Conservation (phyloP, 305 asterid species). For the Striga hermonthica region DNA sequence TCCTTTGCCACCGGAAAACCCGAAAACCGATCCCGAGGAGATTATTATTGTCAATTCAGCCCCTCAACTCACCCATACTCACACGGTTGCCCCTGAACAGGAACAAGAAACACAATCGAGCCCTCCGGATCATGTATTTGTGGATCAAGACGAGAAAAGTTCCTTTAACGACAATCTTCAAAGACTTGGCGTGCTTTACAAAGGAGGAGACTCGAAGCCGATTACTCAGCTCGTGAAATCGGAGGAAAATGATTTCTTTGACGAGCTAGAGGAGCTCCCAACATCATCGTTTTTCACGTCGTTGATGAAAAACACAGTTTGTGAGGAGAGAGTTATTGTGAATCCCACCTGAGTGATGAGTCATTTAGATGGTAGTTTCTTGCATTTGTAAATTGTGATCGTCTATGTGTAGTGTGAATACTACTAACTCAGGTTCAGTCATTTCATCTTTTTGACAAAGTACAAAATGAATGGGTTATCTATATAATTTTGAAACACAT, state of each 20-base stretch:
- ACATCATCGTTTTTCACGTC: conserved; percentile 51
- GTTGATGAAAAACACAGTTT: conserved; percentile 38
- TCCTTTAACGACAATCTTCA: conserved; percentile 32
- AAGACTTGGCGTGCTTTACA: conserved; percentile 27
- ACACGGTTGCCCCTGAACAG: conserved; percentile 23
- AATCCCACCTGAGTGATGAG: conserved; percentile 35
- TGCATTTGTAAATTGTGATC: background rate
- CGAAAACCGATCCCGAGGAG: conserved; percentile 21
- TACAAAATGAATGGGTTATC: background rate
- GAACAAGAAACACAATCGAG: conserved; percentile 30
- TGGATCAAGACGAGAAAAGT: conserved; percentile 18
- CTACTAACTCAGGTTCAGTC: conserved; percentile 23
- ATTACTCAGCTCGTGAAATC: conserved; percentile 32
- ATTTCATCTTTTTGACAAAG: background rate
- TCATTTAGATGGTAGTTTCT: conserved; percentile 10
- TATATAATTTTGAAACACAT: background rate
- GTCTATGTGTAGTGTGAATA: conserved; percentile 30
- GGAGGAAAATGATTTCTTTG: conserved; percentile 67
- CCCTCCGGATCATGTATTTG: conserved; percentile 37
- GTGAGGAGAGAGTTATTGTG: conserved; percentile 37
- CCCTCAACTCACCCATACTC: conserved; percentile 22
- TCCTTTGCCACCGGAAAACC: conserved; percentile 21
- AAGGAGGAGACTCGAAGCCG: conserved; percentile 30
- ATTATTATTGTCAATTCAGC: background rate
- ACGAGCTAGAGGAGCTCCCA: conserved; percentile 82